phyloP scores from a whole-genome alignment of 805 yeast species.

The Starmerella ratchasimensis region DNA sequence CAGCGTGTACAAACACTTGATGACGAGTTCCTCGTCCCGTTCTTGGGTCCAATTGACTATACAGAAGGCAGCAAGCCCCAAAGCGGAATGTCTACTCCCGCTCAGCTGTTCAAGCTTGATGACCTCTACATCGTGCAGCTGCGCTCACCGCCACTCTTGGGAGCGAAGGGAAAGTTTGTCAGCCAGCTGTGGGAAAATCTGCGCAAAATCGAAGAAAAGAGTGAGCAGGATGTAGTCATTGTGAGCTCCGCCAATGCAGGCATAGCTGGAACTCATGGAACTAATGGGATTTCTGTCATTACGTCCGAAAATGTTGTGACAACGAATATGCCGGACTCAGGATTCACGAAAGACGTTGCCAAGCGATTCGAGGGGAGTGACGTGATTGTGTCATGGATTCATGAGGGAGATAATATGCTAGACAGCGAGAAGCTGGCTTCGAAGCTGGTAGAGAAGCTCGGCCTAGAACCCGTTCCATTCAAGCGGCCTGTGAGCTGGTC shows the following conservation, averaged over 20 bases:
- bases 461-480: slow-evolving; percentile 13
- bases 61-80: slow-evolving; percentile 19
- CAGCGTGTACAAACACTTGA: slow-evolving; percentile 43
- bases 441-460: slow-evolving; percentile 26
- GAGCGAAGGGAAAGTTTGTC: slow-evolving; percentile 38
- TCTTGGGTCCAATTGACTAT: slow-evolving; percentile 65
- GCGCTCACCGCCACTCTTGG: slow-evolving; percentile 71
- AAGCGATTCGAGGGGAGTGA: slow-evolving; percentile 10
- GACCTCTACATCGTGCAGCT: slow-evolving; percentile 45
- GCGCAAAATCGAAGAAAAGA: background rate
- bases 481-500: slow-evolving; percentile 61
- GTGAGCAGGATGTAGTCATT: slow-evolving; percentile 33
- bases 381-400: slow-evolving; percentile 42
- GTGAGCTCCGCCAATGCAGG: slow-evolving; percentile 68
- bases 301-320: background rate
- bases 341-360: slow-evolving; percentile 23
- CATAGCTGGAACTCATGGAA: slow-evolving; percentile 17
- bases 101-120: slow-evolving; percentile 38
- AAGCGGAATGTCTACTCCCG: slow-evolving; percentile 39
- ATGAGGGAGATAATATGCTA: slow-evolving; percentile 77
- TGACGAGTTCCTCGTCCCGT: slow-evolving; percentile 56
- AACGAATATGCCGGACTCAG: slow-evolving; percentile 25
- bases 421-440: slow-evolving; percentile 50
- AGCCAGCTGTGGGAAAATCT: no score
- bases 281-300: background rate